Conservation (phyloP, 371 early-diverging fungal genomes). For the Batkoa obscura region DNA sequence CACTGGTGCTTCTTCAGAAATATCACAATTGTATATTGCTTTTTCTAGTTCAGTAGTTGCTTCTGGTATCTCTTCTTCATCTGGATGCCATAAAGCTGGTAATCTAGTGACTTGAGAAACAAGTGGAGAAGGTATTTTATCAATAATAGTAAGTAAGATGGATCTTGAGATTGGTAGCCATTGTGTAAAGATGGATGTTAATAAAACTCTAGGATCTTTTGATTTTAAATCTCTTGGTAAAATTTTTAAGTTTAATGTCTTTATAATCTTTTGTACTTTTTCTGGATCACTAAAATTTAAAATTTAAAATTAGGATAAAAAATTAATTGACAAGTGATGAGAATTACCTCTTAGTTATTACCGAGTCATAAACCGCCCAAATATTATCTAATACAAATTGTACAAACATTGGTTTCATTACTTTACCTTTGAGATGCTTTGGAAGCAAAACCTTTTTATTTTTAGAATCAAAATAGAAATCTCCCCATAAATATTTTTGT, state of each 20-base stretch:
- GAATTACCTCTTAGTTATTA: no score
- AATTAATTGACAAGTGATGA: no score
- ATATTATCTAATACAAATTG: conserved; percentile 87
- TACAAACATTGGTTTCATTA: conserved; percentile 83
- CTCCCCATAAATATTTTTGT: conserved; percentile 82
- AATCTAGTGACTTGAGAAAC: conserved; percentile 64
- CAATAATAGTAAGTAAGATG: conserved; percentile 57
- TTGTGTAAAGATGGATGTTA: conserved; percentile 59
- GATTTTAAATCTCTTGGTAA: conserved; percentile 69
- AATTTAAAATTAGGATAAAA: no score
- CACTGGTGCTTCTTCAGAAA: conserved; percentile 26
- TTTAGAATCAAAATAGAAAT: conserved; percentile 88
- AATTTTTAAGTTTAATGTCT: conserved; percentile 65
- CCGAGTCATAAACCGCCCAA: conserved; percentile 87
- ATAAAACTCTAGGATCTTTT: conserved; percentile 57
- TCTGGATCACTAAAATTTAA: conserved; percentile 59
- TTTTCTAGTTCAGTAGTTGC: conserved; percentile 29
- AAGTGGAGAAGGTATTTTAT: conserved; percentile 72
- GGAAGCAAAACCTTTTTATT: conserved; percentile 70
- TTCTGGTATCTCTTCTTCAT: conserved; percentile 16
- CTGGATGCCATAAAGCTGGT: conserved; percentile 53
- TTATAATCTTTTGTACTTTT: conserved; percentile 80
- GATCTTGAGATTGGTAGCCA: conserved; percentile 72
- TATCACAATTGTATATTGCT: conserved; percentile 36
- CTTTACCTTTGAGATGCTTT: conserved; percentile 63